Evolutionary conservation across 805 yeast genomes (phyloP), one percentile per base, ranked within the genome.

Genomic region (Wickerhamomyces silvicola): DNA sequence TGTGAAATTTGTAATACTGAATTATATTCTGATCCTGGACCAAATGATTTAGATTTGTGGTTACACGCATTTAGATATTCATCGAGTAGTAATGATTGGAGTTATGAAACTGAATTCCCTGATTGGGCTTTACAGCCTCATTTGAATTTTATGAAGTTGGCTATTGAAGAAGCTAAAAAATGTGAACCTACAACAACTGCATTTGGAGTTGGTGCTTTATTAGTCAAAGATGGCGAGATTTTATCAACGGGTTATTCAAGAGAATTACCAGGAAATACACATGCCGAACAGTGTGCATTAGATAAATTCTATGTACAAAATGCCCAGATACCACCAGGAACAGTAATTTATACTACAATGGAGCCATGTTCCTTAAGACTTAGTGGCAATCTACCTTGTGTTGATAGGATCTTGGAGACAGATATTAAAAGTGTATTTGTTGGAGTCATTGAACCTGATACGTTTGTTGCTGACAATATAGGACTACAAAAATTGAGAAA

Each of bases 231-330:
- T 23, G 70, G 69, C 15, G 49, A 70, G 32, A 63, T 90, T 0
- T 52, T 92, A n/a, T 68, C 81, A 7, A 76, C 84, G 0, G 98
- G 98, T 0, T 86, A 74, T 50, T 85, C 97, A 0, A 68, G 97
- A 33, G 98, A 92, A 56, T 61, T 88, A 3, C 83, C 81, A 13
- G 98, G 97, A 0, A 92, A 90, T 56, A 90, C 98, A 0, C 98
- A 90, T 55, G 98, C 98, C 4, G 98, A 92, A 50, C 96, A 92
- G 54, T 81, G 94, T 62, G 96, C 96, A 0, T 52, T 92, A 35
- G 81, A 78, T 20, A 92, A 92, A 56, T 81, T 78, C 45, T 74
- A 66, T 35, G 44, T 50, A 6, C 45, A 57, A 23, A 53, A 58
- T n/a, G n/a, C 2, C 63, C 33, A 37, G 46, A 57, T 27, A 38